phyloP scores from a whole-genome alignment of 1,284 basidiomycete genomes.

The Cystobasidium sp. region DNA sequence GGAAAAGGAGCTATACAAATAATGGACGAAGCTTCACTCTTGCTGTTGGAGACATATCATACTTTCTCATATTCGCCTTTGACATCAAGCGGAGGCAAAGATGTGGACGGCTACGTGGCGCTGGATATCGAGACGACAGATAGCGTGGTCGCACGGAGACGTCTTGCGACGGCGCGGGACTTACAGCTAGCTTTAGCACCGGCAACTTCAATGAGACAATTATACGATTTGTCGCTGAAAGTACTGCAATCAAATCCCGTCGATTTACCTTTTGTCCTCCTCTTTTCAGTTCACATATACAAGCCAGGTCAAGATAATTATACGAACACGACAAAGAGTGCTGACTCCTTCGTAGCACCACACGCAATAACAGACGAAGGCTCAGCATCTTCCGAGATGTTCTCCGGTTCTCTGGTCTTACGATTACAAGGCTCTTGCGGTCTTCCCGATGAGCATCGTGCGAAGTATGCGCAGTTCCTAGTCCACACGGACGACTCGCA shows the following conservation, averaged over 20 bases:
- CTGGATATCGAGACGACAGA: constrained; percentile 48
- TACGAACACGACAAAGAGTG: background rate
- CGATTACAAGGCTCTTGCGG: constrained; percentile 27
- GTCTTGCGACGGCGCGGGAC: constrained; percentile 48
- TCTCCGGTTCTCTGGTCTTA: constrained; percentile 12
- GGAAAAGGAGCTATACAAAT: constrained; percentile 17
- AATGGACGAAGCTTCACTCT: constrained; percentile 21
- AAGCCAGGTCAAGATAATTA: constrained; percentile 20
- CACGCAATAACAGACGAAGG: constrained; percentile 9
- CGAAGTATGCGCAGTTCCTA: constrained; percentile 21
- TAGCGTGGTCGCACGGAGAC: constrained; percentile 48
- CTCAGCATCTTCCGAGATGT: background rate
- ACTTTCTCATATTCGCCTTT: constrained; percentile 49
- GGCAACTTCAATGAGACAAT: constrained; percentile 43
- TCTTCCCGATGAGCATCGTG: background rate
- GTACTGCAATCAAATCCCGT: constrained; percentile 46
- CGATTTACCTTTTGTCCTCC: constrained; percentile 49
- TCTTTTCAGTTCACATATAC: constrained; percentile 46
- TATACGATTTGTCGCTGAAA: constrained; percentile 40
- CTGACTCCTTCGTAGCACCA: background rate
- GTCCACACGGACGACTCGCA: constrained; percentile 47
- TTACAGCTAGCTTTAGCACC: constrained; percentile 46
- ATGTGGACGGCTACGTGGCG: constrained; percentile 47
- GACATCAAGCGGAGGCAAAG: constrained; percentile 1
- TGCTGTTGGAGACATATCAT: constrained; percentile 43